Conservation (phyloP, 2,329 filamentous ascomycete genomes). For the Clarireedia monteithiana region DNA sequence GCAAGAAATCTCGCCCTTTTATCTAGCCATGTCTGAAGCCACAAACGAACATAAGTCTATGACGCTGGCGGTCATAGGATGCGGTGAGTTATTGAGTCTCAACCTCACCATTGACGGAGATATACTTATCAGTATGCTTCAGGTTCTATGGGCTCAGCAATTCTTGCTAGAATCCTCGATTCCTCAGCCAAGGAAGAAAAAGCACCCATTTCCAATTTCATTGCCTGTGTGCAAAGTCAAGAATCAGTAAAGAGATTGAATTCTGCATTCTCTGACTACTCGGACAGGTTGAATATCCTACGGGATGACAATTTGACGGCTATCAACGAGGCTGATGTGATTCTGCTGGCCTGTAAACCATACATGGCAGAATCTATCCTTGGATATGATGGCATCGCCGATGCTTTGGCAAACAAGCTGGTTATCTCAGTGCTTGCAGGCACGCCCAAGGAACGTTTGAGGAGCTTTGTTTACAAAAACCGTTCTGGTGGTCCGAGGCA, state of each 20-base stretch:
- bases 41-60: background rate
- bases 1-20: too few relatives aligned
- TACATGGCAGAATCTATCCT: constrained; percentile 9
- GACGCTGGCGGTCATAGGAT: constrained; percentile 4
- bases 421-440: constrained; percentile 9
- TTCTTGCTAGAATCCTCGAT: constrained; percentile 3
- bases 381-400: background rate
- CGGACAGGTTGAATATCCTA: constrained; percentile 1
- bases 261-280: background rate
- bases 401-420: constrained; percentile 8
- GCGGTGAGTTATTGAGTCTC: constrained; percentile 4
- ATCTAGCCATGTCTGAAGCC: background rate
- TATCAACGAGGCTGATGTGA: constrained; percentile 1
- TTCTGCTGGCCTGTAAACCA: constrained; percentile 6
- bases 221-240: constrained; percentile 6
- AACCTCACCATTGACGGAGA: background rate
- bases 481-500: background rate
- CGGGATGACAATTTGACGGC: constrained; percentile 2
- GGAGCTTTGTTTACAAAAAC: background rate
- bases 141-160: constrained; percentile 7
- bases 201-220: constrained; percentile 5
- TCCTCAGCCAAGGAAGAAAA: background rate
- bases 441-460: background rate
- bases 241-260: constrained; percentile 2
- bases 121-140: background rate